A percentile compares a stretch with the other conserved stretches of the same genome.
These are phyloP conservation scores for Elongisporangium anandrum DNA, from an alignment of 352 stramenopile species.

Conservation along the genomic window DNA sequence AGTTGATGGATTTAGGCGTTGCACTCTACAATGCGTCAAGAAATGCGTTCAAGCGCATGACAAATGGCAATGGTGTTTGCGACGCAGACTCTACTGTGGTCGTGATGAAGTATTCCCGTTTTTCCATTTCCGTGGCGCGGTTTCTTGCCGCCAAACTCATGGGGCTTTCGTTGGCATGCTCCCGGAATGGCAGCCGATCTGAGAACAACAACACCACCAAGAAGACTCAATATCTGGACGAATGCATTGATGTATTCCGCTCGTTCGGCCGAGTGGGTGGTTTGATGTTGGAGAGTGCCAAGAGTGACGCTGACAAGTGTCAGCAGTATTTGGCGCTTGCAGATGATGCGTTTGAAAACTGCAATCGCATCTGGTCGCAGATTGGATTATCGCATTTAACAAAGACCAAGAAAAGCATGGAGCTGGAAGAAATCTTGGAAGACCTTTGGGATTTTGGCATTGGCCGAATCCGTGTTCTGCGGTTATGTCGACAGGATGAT, in stretches of 20 bases:
- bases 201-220: constrained; percentile 2
- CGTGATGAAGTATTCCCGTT: neutral
- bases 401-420: constrained; percentile 53
- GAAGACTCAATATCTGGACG: constrained; percentile 35
- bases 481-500: constrained; percentile 6
- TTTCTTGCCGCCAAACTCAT: constrained; percentile 67
- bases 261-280: constrained; percentile 68
- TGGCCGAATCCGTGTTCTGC: constrained; percentile 54
- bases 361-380: constrained; percentile 47
- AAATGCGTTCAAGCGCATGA: constrained; percentile 26
- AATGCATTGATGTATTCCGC: constrained; percentile 69
- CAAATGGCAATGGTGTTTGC: neutral
- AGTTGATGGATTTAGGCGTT: constrained; percentile 59
- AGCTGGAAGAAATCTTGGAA: constrained; percentile 71
- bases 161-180: constrained; percentile 39
- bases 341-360: constrained; percentile 44
- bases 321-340: constrained; percentile 51
- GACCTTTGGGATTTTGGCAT: constrained; percentile 80
- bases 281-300: constrained; percentile 51
- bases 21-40: constrained; percentile 68
- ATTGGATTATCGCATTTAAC: constrained; percentile 65
- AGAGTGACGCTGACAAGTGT: constrained; percentile 39
- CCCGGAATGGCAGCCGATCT: constrained; percentile 2
- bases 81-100: constrained; percentile 16
- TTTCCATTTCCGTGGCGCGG: constrained; percentile 11